Percentiles rank a stretch among this genome's conserved stretches.
phyloP scores from a whole-genome alignment of 495 filamentous ascomycete genomes.

The Aspergillus panamensis region DNA sequence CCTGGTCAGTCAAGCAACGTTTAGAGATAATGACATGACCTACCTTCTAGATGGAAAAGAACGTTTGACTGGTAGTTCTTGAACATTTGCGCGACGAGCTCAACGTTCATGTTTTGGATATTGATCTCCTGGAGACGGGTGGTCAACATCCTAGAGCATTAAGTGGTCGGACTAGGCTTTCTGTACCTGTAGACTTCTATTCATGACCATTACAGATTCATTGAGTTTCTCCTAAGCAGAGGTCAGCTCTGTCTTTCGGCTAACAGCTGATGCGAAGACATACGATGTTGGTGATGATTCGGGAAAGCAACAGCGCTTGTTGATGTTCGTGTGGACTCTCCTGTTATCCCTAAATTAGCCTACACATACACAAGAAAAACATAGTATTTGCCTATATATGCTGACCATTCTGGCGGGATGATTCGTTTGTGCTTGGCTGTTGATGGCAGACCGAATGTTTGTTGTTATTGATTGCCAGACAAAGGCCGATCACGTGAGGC shows the following conservation, averaged over 20 bases:
- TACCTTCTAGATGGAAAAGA: slow-evolving; percentile 95
- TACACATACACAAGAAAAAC: neutral
- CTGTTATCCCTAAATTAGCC: slow-evolving; percentile 42
- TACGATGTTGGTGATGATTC: slow-evolving; percentile 97
- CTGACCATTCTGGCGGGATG: slow-evolving; percentile 20
- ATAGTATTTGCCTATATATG: neutral
- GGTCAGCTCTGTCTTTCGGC: slow-evolving; percentile 12
- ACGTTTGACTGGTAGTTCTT: slow-evolving; percentile 99
- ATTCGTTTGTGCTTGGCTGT: slow-evolving; percentile 12
- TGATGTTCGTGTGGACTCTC: slow-evolving; percentile 98
- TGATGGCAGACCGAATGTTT: slow-evolving; percentile 10
- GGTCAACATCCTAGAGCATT: neutral
- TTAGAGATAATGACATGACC: slow-evolving; percentile 7
- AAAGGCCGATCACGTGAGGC: neutral
- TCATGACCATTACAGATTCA: slow-evolving; percentile 86
- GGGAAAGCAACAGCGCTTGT: slow-evolving; percentile 85
- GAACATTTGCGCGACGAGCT: slow-evolving; percentile 98
- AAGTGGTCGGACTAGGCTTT: neutral
- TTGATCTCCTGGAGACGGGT: slow-evolving; percentile 74
- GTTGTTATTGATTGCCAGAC: slow-evolving; percentile 11
- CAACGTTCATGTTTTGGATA: slow-evolving; percentile 96
- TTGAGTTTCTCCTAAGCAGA: slow-evolving; percentile 86
- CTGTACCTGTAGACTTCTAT: slow-evolving; percentile 79
- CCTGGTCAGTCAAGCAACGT: slow-evolving; percentile 8
- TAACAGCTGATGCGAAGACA: slow-evolving; percentile 20